Evolutionary conservation across 768 basidiomycete species (phyloP), one percentile per base, ranked within the genome.

Genomic region (Auricularia heimuer): DNA sequence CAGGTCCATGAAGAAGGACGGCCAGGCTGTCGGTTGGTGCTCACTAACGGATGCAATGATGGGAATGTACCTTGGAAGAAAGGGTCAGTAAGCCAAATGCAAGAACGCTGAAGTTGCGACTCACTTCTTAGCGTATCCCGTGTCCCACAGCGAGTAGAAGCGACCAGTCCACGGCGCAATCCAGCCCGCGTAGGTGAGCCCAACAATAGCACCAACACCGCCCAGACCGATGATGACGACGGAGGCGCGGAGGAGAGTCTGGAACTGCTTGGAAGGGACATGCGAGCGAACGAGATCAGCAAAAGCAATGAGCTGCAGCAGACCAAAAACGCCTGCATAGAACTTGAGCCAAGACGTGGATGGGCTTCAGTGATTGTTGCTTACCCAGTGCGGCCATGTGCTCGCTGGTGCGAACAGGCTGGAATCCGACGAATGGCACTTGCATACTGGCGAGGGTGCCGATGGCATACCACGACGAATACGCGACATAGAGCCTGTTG

Each of bases 81-180:
- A 42, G 29, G 29, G 29, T 70, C 45, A 64, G 67, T 63, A 67
- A 21, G 68, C 66, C 36, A 67, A 61, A 14, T 33, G 65, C n/a
- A 44, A 62, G 16, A 39, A 60, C 47, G 66, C 64, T 24, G 4
- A 24, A 68, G 61, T 24, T 34, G 54, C 56, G 36, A 67, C 81
- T 42, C 71, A 95, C 93, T 96, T 95, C 76, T 96, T 97, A 63
- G 97, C 97, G 72, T 99, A 99, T 37, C 94, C 96, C 0, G 96
- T 98, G 75, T 99, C 97, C 97, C 97, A 99, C 2, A 99, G 81
- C 0, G 94, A 97, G 77, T 99, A 99, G 83, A 99, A 98, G 65
- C 97, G 89, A 45, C 97, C 97, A n/a, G 96, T 98, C 95, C 97
- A 99, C 0, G 96, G 96, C 3, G 96, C 95, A 70, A 99, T 98